Conservation (phyloP, 208 protist genomes). For the Trichomonas gallinae region DNA sequence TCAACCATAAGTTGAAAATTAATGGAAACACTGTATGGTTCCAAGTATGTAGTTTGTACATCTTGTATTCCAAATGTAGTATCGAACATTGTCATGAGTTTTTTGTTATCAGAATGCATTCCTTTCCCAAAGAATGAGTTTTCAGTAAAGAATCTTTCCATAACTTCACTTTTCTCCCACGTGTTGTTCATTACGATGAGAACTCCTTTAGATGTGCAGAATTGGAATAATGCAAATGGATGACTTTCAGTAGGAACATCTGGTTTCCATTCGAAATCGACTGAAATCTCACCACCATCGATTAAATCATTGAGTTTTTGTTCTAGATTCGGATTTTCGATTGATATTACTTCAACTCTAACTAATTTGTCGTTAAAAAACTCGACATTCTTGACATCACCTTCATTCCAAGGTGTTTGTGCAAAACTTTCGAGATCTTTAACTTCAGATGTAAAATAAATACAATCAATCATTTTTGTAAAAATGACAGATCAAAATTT, state of each 20-base stretch:
- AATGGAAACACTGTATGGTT: not conserved
- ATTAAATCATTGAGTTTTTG: not conserved
- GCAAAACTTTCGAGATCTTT: not conserved
- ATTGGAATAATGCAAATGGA: not conserved
- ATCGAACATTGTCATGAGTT: not conserved
- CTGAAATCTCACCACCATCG: not conserved
- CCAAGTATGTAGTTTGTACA: not conserved
- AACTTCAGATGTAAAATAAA: not conserved
- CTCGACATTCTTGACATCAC: not conserved
- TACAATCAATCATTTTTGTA: not conserved
- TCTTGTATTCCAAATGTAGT: not conserved
- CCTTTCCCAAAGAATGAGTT: not conserved
- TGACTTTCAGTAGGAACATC: not conserved
- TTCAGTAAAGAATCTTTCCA: not conserved
- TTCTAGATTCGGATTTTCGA: not conserved
- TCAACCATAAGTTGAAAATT: not conserved
- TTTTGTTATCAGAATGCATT: not conserved
- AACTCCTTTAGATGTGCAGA: not conserved
- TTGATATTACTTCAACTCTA: not conserved
- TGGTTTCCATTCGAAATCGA: slow-evolving; percentile 12
- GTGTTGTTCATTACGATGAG: not conserved
- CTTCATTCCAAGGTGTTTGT: not conserved
- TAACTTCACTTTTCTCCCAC: not conserved
- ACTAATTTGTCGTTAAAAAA: not conserved
- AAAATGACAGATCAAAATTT: too few relatives aligned